Conservation (phyloP, 306 rosid species). For the Dryas alaskensis region DNA sequence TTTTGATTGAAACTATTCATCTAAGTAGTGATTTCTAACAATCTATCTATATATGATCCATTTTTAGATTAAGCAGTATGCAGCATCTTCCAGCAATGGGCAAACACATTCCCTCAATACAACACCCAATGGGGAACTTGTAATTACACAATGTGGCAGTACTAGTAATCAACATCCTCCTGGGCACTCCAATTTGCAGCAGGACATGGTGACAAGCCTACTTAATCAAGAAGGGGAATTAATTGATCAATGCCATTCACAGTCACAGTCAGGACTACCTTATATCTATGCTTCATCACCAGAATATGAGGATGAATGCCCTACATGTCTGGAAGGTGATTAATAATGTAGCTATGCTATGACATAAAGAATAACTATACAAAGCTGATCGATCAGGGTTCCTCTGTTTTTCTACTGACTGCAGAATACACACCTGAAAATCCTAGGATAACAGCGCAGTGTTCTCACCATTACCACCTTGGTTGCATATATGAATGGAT, state of each 20-base stretch:
- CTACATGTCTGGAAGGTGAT: constrained; percentile 36
- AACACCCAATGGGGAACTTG: not conserved
- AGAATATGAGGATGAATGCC: constrained; percentile 31
- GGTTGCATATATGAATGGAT: constrained; percentile 47
- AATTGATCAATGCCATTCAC: too few species aligned
- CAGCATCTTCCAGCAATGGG: not conserved
- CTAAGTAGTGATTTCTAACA: too few species aligned
- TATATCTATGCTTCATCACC: not conserved
- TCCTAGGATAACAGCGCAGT: constrained; percentile 34
- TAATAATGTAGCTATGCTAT: not conserved
- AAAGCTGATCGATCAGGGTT: not conserved
- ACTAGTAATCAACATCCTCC: not conserved
- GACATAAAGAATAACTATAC: too few species aligned
- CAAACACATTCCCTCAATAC: not conserved
- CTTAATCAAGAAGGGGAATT: too few species aligned
- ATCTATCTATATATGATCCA: not conserved
- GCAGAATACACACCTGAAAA: constrained; percentile 42
- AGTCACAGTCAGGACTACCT: too few species aligned
- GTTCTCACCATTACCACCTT: constrained; percentile 46
- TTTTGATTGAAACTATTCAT: too few species aligned
- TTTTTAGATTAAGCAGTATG: not conserved
- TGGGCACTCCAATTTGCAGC: not conserved
- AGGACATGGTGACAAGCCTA: too few species aligned
- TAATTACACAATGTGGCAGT: not conserved
- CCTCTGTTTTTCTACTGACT: constrained; percentile 1